A percentile compares a stretch with the other conserved stretches of the same genome.
Evolutionary conservation across 169 alveolate species (phyloP).

Genomic region (Plasmodium relictum): DNA sequence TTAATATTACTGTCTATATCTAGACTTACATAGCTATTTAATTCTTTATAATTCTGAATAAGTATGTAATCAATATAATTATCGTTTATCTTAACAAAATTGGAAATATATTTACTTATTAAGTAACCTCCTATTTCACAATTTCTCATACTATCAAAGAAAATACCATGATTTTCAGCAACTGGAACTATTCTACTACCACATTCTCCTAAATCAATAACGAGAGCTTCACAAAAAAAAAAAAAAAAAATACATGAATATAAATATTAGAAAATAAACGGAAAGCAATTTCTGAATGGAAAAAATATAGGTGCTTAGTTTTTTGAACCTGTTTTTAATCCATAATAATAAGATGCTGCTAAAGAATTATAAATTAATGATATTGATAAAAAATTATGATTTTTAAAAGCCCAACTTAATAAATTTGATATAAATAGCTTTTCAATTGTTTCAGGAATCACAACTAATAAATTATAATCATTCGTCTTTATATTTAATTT

Average conservation of each 20-base stretch:
- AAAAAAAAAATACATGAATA: not conserved
- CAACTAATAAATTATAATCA: slow-evolving; percentile 54
- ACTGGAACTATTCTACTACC: slow-evolving; percentile 68
- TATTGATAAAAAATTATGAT: slow-evolving; percentile 50
- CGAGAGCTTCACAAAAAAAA: slow-evolving; percentile 28
- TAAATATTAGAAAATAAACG: not conserved
- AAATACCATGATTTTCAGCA: slow-evolving; percentile 71
- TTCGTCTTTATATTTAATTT: slow-evolving; percentile 46
- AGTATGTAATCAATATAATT: slow-evolving; percentile 54
- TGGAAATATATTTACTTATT: slow-evolving; percentile 72
- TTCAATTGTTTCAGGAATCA: slow-evolving; percentile 64
- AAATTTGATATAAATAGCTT: slow-evolving; percentile 42
- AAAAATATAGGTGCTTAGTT: not conserved
- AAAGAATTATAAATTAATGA: slow-evolving; percentile 68
- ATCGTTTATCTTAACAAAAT: slow-evolving; percentile 68
- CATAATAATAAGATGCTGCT: slow-evolving; percentile 76
- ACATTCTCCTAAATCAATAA: slow-evolving; percentile 69
- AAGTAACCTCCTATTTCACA: slow-evolving; percentile 72
- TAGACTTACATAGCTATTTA: slow-evolving; percentile 67
- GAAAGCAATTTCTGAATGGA: not conserved
- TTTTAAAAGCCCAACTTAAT: slow-evolving; percentile 67
- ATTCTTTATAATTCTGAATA: slow-evolving; percentile 73
- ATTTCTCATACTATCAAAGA: slow-evolving; percentile 28
- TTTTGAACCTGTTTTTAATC: slow-evolving; percentile 62
- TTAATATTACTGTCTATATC: slow-evolving; percentile 70